Evolutionary conservation across 306 rosid species (phyloP).

Genomic region (Styphnolobium japonicum): DNA sequence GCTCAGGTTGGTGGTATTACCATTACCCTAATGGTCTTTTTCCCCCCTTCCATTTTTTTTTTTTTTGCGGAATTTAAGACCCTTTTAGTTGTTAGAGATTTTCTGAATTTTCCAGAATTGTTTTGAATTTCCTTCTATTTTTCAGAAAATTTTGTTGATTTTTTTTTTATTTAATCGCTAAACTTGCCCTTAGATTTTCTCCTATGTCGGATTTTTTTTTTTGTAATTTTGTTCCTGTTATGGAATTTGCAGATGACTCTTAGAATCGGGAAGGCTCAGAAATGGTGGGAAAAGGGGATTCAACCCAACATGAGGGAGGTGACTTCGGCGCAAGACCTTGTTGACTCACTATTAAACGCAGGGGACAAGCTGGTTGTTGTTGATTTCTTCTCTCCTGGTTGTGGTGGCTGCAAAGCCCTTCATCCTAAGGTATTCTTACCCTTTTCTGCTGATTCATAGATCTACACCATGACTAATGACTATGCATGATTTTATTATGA

Average conservation of each 20-base stretch:
- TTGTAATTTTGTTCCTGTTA: not conserved
- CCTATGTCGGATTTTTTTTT: not conserved
- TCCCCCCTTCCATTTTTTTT: not conserved
- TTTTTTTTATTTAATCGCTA: too few relatives aligned
- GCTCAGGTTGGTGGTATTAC: conserved; percentile 54
- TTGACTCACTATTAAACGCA: conserved; percentile 66
- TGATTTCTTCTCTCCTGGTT: conserved; percentile 91
- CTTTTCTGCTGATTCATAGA: not conserved
- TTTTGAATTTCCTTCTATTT: not conserved
- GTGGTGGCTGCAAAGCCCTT: conserved; percentile 96
- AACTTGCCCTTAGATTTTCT: not conserved
- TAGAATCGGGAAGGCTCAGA: conserved; percentile 60
- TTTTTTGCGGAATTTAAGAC: not conserved
- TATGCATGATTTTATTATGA: too few relatives aligned
- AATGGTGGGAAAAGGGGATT: conserved; percentile 93
- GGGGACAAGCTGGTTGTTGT: conserved; percentile 80
- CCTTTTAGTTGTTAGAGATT: not conserved
- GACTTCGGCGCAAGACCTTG: conserved; percentile 70
- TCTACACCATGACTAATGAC: too few relatives aligned
- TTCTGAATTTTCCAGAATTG: not conserved
- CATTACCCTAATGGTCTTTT: not conserved
- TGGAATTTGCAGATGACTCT: conserved; percentile 39
- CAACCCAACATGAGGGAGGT: conserved; percentile 80
- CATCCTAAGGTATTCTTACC: conserved; percentile 75
- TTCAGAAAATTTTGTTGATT: not conserved